phyloP scores from a whole-genome alignment of 2,329 filamentous ascomycete genomes.

The Alternaria alternata region DNA sequence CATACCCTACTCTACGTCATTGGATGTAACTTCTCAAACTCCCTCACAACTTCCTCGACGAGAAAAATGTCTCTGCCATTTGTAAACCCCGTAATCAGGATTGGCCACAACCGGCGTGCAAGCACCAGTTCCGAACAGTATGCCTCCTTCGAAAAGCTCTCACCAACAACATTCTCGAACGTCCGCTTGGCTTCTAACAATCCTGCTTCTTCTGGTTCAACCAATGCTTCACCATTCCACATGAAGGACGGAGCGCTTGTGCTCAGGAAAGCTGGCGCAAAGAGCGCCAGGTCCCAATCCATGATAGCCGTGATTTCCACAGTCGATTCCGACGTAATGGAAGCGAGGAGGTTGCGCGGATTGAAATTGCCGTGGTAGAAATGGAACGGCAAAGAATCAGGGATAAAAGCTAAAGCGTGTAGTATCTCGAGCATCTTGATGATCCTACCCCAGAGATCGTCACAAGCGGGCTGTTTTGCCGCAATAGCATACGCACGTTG shows the following conservation, averaged over 20 bases:
- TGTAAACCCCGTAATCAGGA: background rate
- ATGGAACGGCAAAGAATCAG: background rate
- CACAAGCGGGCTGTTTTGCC: background rate
- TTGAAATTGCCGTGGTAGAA: background rate
- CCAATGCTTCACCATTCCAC: constrained; percentile 14
- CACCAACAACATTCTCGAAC: background rate
- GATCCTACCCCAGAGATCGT: background rate
- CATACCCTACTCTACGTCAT: background rate
- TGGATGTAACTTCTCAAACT: background rate
- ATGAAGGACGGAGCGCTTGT: constrained; percentile 27
- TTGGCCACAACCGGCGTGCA: background rate
- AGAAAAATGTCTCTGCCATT: background rate
- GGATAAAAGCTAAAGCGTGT: background rate
- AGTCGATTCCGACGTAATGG: background rate
- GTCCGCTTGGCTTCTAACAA: background rate
- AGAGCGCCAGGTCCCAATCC: constrained; percentile 34
- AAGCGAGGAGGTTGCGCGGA: background rate
- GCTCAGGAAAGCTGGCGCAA: constrained; percentile 27
- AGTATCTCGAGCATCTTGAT: background rate
- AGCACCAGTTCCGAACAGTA: background rate
- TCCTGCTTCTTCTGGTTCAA: background rate
- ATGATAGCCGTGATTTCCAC: constrained; percentile 30
- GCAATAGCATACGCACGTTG: background rate
- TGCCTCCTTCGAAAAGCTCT: background rate
- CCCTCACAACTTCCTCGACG: background rate